These are phyloP conservation scores for Tympanopsis confertula DNA, from an alignment of 2,329 filamentous ascomycete species.

Conservation along the genomic window DNA sequence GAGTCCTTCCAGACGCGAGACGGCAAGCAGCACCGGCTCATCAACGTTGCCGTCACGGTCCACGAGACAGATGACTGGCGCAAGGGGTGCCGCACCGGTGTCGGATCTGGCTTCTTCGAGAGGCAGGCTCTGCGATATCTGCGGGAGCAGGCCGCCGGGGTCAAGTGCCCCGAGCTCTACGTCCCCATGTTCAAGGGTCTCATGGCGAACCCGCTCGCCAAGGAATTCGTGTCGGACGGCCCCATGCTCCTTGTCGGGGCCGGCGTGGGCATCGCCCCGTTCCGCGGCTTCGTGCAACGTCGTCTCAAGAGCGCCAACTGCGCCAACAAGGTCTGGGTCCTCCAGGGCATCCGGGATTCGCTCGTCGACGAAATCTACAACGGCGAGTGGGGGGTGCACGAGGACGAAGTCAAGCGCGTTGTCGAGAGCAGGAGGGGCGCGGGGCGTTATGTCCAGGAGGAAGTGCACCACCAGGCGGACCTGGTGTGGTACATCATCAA, in stretches of 20 bases:
- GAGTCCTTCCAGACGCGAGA: slow-evolving; percentile 59
- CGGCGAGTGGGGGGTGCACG: slow-evolving; percentile 90
- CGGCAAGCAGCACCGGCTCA: slow-evolving; percentile 62
- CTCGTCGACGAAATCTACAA: slow-evolving; percentile 92
- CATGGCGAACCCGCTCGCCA: slow-evolving; percentile 91
- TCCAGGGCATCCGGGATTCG: slow-evolving; percentile 88
- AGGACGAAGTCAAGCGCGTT: slow-evolving; percentile 73
- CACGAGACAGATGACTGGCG: slow-evolving; percentile 78
- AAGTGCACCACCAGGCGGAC: slow-evolving; percentile 80
- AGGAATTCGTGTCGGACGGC: slow-evolving; percentile 82
- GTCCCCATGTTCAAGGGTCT: slow-evolving; percentile 96
- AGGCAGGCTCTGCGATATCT: slow-evolving; percentile 47
- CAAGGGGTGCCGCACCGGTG: slow-evolving; percentile 61
- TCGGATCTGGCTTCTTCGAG: slow-evolving; percentile 89
- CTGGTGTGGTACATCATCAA: slow-evolving; percentile 99
- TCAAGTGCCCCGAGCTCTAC: slow-evolving; percentile 55
- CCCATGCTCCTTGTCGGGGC: slow-evolving; percentile 97
- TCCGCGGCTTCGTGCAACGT: slow-evolving; percentile 93
- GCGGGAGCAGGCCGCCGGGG: slow-evolving; percentile 54
- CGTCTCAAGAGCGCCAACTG: slow-evolving; percentile 88
- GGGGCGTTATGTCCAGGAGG: slow-evolving; percentile 89
- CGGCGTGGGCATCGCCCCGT: slow-evolving; percentile 91
- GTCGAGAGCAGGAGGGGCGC: slow-evolving; percentile 67
- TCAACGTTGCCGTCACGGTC: slow-evolving; percentile 91
- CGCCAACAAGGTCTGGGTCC: slow-evolving; percentile 94